A percentile compares a stretch with the other conserved stretches of the same genome.
Evolutionary conservation across 805 yeast species (phyloP).

Genomic region (Candida sanyiensis): DNA sequence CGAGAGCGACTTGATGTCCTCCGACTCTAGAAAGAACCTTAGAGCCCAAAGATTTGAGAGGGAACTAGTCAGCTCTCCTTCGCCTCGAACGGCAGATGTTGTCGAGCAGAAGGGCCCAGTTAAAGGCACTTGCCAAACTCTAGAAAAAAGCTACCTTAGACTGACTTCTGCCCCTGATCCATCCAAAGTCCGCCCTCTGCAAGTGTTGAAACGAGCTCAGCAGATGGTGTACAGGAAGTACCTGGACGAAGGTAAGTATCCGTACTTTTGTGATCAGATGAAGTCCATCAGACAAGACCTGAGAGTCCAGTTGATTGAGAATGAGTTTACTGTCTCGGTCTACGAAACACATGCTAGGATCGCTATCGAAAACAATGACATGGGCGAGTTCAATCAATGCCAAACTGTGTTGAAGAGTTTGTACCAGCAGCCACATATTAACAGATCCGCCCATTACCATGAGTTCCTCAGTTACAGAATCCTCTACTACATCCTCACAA

Average conservation of each 20-base stretch:
- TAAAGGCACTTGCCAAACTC: slow-evolving; percentile 56
- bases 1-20: slow-evolving; percentile 17
- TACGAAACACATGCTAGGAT: slow-evolving; percentile 83
- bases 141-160: slow-evolving; percentile 78
- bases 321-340: slow-evolving; percentile 67
- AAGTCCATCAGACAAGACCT: slow-evolving; percentile 91
- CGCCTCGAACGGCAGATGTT: slow-evolving; percentile 21
- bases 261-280: slow-evolving; percentile 81
- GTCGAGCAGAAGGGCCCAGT: slow-evolving; percentile 31
- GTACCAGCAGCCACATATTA: slow-evolving; percentile 41
- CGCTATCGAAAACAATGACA: slow-evolving; percentile 77
- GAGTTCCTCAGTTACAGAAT: slow-evolving; percentile 74
- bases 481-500: slow-evolving; percentile 69
- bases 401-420: slow-evolving; percentile 70
- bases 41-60: slow-evolving; percentile 34
- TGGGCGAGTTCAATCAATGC: slow-evolving; percentile 95
- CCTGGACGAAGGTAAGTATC: slow-evolving; percentile 47
- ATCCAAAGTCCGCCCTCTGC: slow-evolving; percentile 67
- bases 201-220: slow-evolving; percentile 53
- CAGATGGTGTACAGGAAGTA: slow-evolving; percentile 49
- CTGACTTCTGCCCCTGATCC: slow-evolving; percentile 93
- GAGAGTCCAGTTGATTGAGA: slow-evolving; percentile 83
- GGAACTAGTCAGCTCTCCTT: slow-evolving; percentile 14
- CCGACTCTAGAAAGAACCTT: slow-evolving; percentile 26
- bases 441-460: slow-evolving; percentile 34